phyloP scores from a whole-genome alignment of 345 rosid species.

The Passiflora organensis region DNA sequence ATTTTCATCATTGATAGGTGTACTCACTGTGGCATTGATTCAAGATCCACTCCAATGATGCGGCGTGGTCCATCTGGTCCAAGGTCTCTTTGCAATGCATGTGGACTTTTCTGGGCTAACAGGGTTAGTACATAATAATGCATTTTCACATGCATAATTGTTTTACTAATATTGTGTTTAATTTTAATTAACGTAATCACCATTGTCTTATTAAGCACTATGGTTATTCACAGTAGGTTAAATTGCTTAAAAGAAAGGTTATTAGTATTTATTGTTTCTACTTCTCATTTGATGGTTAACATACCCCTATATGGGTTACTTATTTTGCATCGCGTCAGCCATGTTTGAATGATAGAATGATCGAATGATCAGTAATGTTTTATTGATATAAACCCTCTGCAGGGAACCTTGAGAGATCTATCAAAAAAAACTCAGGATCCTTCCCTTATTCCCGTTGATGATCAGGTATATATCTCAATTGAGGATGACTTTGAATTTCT shows the following conservation, averaged over 20 bases:
- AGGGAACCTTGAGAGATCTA: conserved; percentile 68
- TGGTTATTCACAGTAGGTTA: no score
- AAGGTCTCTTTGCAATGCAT: conserved; percentile 38
- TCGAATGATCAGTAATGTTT: background rate
- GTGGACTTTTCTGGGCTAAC: conserved; percentile 47
- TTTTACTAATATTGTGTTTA: no score
- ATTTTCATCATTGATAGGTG: conserved; percentile 12
- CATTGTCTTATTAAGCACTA: no score
- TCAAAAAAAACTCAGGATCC: conserved; percentile 55
- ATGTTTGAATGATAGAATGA: background rate
- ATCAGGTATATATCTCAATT: conserved; percentile 33
- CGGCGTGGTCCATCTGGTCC: conserved; percentile 47
- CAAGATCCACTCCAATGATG: conserved; percentile 43
- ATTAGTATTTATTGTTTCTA: no score
- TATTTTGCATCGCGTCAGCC: background rate
- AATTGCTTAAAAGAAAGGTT: no score
- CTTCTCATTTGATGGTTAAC: no score
- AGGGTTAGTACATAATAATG: no score
- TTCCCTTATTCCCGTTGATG: conserved; percentile 34
- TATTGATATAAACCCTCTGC: conserved; percentile 19
- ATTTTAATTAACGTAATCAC: no score
- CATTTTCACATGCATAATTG: no score
- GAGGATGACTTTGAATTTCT: background rate
- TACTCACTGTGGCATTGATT: conserved; percentile 34
- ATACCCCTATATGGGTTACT: background rate